A percentile compares a stretch with the other conserved stretches of the same genome.
Conservation (phyloP, 345 rosid species). For the Firmiana major region DNA sequence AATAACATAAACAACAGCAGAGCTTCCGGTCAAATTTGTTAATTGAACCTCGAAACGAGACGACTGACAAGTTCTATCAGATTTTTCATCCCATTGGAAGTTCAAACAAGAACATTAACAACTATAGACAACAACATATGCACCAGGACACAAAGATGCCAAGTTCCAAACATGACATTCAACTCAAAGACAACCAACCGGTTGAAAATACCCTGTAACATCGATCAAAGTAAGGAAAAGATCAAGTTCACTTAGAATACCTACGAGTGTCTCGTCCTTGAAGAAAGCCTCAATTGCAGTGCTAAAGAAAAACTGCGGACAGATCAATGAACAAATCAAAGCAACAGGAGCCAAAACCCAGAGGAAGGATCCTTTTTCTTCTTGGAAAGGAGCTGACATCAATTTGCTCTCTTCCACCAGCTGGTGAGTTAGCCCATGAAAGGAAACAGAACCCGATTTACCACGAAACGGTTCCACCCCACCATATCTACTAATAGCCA, state of each 20-base stretch:
- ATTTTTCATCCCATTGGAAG: background rate
- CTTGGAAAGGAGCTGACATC: slow-evolving; percentile 63
- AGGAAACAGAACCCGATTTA: slow-evolving; percentile 79
- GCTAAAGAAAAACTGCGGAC: slow-evolving; percentile 71
- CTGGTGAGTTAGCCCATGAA: slow-evolving; percentile 68
- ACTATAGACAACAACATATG: background rate
- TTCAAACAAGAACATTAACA: background rate
- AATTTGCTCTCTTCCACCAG: slow-evolving; percentile 66
- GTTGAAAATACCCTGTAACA: background rate
- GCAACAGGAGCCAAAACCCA: slow-evolving; percentile 76
- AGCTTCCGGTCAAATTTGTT: background rate
- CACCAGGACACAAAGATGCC: background rate
- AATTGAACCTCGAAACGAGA: background rate
- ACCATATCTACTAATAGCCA: slow-evolving; percentile 21
- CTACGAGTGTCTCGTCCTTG: slow-evolving; percentile 49
- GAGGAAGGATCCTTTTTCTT: slow-evolving; percentile 58
- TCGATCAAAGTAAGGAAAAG: background rate
- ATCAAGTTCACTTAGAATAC: slow-evolving; percentile 19
- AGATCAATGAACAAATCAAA: slow-evolving; percentile 54
- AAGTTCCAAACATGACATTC: background rate
- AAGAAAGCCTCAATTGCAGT: slow-evolving; percentile 45
- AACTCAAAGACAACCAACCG: background rate
- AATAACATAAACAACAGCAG: background rate
- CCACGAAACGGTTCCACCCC: slow-evolving; percentile 67
- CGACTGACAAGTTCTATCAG: background rate